Evolutionary conservation across 345 rosid genomes (phyloP).

Genomic region (Pelargonium nanum): DNA sequence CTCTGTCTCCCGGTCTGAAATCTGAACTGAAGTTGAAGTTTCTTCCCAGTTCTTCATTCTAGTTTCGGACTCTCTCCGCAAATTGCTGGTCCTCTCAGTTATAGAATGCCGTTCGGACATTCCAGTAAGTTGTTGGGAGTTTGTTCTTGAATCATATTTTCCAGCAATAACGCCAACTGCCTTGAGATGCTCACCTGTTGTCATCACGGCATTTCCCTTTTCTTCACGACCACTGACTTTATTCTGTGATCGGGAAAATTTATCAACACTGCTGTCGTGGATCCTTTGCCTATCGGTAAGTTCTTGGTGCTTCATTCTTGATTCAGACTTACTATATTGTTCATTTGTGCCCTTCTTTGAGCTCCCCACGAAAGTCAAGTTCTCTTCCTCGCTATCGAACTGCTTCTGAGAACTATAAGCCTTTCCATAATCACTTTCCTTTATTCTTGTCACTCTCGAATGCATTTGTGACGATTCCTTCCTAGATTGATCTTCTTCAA

Average conservation of each 20-base stretch:
- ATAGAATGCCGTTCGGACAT: slow-evolving; percentile 25
- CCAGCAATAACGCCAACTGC: slow-evolving; percentile 16
- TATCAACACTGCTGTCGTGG: slow-evolving; percentile 27
- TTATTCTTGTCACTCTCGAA: slow-evolving; percentile 20
- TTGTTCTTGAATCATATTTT: slow-evolving; percentile 17
- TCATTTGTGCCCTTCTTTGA: slow-evolving; percentile 30
- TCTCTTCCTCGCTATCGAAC: slow-evolving; percentile 24
- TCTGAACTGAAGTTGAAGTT: slow-evolving; percentile 21
- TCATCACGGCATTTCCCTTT: slow-evolving; percentile 14
- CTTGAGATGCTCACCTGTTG: slow-evolving; percentile 4
- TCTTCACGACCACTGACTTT: slow-evolving; percentile 28
- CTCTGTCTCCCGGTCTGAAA: slow-evolving; percentile 18
- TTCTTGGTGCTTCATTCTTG: slow-evolving; percentile 30
- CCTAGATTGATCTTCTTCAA: slow-evolving; percentile 30
- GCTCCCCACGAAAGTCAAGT: slow-evolving; percentile 19
- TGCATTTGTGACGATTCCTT: slow-evolving; percentile 29
- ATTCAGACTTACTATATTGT: slow-evolving; percentile 27
- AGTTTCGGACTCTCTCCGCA: slow-evolving; percentile 33
- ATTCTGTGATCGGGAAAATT: slow-evolving; percentile 28
- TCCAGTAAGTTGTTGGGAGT: slow-evolving; percentile 20
- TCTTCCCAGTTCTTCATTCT: slow-evolving; percentile 31
- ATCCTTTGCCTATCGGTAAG: slow-evolving; percentile 27
- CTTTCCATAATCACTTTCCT: slow-evolving; percentile 22
- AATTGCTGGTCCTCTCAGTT: slow-evolving; percentile 29
- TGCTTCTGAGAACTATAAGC: slow-evolving; percentile 22